Evolutionary conservation across 352 stramenopile species (phyloP).

Genomic region (Phytophthora gonapodyides): DNA sequence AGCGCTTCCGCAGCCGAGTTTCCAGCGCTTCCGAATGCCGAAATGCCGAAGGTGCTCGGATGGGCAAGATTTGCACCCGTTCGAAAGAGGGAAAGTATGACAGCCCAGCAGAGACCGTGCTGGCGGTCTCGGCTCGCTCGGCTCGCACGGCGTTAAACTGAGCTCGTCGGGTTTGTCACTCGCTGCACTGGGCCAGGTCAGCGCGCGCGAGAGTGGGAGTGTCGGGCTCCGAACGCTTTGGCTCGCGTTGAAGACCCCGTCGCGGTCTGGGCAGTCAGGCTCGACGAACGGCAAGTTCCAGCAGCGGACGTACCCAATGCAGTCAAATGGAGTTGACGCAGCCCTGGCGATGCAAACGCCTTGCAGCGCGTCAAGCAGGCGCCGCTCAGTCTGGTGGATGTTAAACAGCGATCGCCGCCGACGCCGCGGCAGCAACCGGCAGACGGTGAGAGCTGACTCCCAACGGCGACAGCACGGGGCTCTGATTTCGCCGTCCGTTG

Average conservation of each 20-base stretch:
- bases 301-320: not conserved
- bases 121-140: too few species aligned
- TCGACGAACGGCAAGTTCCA: too few species aligned
- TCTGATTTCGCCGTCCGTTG: too few species aligned
- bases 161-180: conserved; percentile 21
- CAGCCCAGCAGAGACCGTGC: not conserved
- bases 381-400: too few species aligned
- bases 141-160: conserved; percentile 3
- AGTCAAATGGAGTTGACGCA: too few species aligned
- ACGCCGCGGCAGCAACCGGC: too few species aligned
- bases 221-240: not conserved
- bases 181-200: conserved; percentile 5
- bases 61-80: conserved; percentile 2
- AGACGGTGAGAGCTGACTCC: too few species aligned
- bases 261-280: conserved; percentile 6
- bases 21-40: conserved; percentile 8
- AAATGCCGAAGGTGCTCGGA: not conserved
- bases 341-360: too few species aligned
- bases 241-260: conserved; percentile 19
- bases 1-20: conserved; percentile 19
- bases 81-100: conserved; percentile 1
- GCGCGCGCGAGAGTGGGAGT: conserved; percentile 20
- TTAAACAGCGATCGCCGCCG: too few species aligned
- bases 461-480: too few species aligned
- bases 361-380: too few species aligned